Evolutionary conservation across 352 stramenopile species (phyloP).

Genomic region (Aphanomyces invadans): DNA sequence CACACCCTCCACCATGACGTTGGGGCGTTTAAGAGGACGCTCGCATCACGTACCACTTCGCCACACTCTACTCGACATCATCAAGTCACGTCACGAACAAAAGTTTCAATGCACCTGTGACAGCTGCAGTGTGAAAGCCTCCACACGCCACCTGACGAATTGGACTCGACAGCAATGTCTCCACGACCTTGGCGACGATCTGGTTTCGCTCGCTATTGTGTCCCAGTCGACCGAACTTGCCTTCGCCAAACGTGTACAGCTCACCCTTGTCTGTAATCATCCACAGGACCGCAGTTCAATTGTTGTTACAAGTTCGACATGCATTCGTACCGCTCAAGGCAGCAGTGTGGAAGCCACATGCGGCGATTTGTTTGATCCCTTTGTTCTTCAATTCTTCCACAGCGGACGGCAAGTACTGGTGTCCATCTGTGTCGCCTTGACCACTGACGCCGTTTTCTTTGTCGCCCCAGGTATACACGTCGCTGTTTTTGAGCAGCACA

Average conservation of each 20-base stretch:
- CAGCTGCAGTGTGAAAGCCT: constrained; percentile 80
- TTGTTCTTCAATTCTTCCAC: constrained; percentile 86
- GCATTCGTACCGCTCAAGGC: constrained; percentile 45
- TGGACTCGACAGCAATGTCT: constrained; percentile 56
- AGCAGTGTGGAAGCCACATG: constrained; percentile 81
- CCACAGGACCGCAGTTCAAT: not conserved
- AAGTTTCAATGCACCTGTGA: constrained; percentile 34
- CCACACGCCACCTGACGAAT: constrained; percentile 84
- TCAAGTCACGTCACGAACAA: not conserved
- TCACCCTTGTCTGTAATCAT: constrained; percentile 61
- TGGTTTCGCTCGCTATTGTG: constrained; percentile 83
- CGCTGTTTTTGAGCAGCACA: constrained; percentile 78
- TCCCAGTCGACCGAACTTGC: constrained; percentile 83
- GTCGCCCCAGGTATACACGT: constrained; percentile 93
- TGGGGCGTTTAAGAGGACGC: not conserved
- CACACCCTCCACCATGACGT: not conserved
- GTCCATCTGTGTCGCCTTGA: constrained; percentile 90
- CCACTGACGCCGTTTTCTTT: constrained; percentile 94
- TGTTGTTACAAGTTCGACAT: not conserved
- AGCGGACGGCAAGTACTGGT: constrained; percentile 90
- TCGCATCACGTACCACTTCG: constrained; percentile 42
- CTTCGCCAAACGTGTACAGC: constrained; percentile 91
- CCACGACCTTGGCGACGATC: constrained; percentile 59
- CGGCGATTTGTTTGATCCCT: constrained; percentile 82
- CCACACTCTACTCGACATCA: constrained; percentile 40